These are phyloP conservation scores for Blastobotrys ciferrii DNA, from an alignment of 1,139 yeast genomes.

Conservation along the genomic window DNA sequence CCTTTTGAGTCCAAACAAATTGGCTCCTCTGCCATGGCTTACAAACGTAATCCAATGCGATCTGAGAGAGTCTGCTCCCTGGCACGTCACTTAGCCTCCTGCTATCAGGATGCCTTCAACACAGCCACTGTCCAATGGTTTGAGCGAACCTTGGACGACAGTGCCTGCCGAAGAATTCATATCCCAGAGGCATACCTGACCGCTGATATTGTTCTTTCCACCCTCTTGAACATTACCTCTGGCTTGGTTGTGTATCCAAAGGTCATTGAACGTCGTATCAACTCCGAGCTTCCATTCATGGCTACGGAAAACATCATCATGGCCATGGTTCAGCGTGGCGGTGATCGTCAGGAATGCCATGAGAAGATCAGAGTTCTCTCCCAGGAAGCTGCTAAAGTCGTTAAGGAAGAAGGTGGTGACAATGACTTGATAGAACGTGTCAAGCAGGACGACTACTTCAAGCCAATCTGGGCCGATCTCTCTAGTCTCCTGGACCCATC, in stretches of 20 bases:
- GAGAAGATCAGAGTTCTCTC: slow-evolving; percentile 96
- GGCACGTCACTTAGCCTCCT: slow-evolving; percentile 89
- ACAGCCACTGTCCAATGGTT: slow-evolving; percentile 99
- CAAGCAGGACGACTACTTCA: slow-evolving; percentile 73
- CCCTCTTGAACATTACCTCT: slow-evolving; percentile 85
- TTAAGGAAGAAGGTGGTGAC: slow-evolving; percentile 98
- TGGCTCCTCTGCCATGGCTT: slow-evolving; percentile 99
- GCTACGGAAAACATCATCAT: slow-evolving; percentile 98
- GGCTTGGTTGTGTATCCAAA: slow-evolving; percentile 98
- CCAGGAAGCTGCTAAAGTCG: slow-evolving; percentile 96
- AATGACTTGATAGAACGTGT: slow-evolving; percentile 93
- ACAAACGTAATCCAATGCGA: slow-evolving; percentile 99
- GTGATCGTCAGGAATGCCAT: slow-evolving; percentile 97
- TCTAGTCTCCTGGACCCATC: slow-evolving; percentile 81
- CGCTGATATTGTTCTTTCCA: slow-evolving; percentile 87
- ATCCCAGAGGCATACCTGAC: slow-evolving; percentile 95
- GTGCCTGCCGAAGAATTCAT: slow-evolving; percentile 96
- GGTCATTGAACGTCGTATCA: slow-evolving; percentile 95
- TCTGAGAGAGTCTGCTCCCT: slow-evolving; percentile 97
- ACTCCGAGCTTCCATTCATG: slow-evolving; percentile 96
- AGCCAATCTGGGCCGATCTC: slow-evolving; percentile 84
- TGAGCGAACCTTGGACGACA: slow-evolving; percentile 97
- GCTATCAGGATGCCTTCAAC: slow-evolving; percentile 89
- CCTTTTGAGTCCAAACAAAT: slow-evolving; percentile 98
- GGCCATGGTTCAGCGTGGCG: slow-evolving; percentile 99